These are phyloP conservation scores for Quercus mongolica DNA, from an alignment of 306 rosid species.

Conservation along the genomic window DNA sequence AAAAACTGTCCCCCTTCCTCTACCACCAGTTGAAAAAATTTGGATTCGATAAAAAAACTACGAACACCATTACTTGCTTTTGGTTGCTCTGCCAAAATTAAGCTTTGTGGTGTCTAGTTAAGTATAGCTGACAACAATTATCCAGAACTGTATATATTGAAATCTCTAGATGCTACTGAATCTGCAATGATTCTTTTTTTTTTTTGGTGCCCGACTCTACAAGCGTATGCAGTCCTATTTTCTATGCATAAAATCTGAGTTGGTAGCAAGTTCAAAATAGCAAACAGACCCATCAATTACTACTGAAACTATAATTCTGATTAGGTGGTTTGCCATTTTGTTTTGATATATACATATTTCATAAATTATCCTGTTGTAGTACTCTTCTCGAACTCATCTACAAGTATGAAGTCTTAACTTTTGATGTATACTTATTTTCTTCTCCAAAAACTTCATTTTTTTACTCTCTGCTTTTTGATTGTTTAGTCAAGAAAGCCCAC, in stretches of 20 bases:
- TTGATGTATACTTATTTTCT: background rate
- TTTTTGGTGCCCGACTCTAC: background rate
- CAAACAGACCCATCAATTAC: background rate
- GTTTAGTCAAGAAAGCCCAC: slow-evolving; percentile 62
- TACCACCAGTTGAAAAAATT: too few relatives aligned
- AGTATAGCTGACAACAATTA: too few relatives aligned
- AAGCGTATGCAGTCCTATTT: background rate
- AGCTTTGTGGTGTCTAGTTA: too few relatives aligned
- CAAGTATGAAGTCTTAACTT: background rate
- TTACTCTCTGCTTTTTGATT: slow-evolving; percentile 20
- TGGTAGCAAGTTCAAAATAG: background rate
- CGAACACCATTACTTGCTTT: too few relatives aligned
- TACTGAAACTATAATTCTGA: background rate
- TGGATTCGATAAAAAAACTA: too few relatives aligned
- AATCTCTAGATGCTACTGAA: too few relatives aligned
- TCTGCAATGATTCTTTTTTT: background rate
- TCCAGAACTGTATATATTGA: too few relatives aligned
- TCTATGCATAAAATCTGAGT: background rate
- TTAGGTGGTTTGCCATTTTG: background rate
- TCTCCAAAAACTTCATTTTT: background rate
- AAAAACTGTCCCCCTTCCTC: too few relatives aligned
- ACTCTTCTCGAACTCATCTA: background rate
- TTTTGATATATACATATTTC: background rate
- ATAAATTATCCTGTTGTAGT: background rate
- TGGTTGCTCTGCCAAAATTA: too few relatives aligned